Conservation (phyloP, 2,329 filamentous ascomycete genomes). For the Venturia asperata region DNA sequence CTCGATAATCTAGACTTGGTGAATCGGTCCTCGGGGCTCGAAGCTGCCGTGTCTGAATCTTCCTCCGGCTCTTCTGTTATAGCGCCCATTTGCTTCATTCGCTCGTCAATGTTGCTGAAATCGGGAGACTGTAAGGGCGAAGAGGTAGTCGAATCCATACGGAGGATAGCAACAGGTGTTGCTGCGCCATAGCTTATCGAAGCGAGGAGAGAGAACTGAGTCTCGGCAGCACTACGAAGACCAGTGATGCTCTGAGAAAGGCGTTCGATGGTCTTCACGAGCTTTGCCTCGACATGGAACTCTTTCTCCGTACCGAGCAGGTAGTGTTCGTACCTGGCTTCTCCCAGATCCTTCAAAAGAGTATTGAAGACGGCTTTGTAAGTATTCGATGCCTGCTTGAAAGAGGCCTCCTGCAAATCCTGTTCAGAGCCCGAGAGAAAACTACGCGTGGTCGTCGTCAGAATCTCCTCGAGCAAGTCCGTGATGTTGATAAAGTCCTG, state of each 20-base stretch:
- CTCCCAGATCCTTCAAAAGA: conserved; percentile 69
- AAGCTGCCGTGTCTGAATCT: conserved; percentile 23
- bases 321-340: conserved; percentile 87
- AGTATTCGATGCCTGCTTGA: conserved; percentile 52
- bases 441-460: conserved; percentile 71
- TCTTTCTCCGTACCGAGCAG: conserved; percentile 70
- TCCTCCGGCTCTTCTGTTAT: conserved; percentile 39
- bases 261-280: conserved; percentile 78
- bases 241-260: conserved; percentile 86
- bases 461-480: conserved; percentile 68
- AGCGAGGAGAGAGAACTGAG: conserved; percentile 57
- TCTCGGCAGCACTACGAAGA: conserved; percentile 77
- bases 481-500: conserved; percentile 68
- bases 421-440: conserved; percentile 79
- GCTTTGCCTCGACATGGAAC: conserved; percentile 68
- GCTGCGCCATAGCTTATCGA: conserved; percentile 2
- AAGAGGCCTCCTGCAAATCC: conserved; percentile 61
- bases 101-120: conserved; percentile 1
- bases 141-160: neutral
- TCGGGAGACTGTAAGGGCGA: neutral
- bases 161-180: neutral
- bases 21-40: neutral
- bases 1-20: conserved; percentile 11
- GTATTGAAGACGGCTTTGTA: conserved; percentile 62
- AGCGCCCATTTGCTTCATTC: conserved; percentile 27